These are phyloP conservation scores for Sequoiadendron giganteum DNA, from an alignment of 75 land plant genomes.

Conservation along the genomic window DNA sequence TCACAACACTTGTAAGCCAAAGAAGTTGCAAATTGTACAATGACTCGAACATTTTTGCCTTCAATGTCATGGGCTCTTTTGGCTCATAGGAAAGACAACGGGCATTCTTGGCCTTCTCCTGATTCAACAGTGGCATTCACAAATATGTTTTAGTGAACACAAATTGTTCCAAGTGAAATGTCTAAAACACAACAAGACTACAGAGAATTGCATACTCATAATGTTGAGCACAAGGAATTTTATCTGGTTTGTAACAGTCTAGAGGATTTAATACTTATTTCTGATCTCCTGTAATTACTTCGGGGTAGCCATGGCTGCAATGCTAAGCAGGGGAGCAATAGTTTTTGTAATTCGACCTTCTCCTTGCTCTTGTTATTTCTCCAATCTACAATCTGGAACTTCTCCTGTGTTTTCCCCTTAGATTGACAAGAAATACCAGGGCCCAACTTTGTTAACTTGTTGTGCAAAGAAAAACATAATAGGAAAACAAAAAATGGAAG, in stretches of 20 bases:
- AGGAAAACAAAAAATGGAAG: not conserved
- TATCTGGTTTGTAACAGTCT: no score
- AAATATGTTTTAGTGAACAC: no score
- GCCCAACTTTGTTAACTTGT: not conserved
- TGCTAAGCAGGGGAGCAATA: not conserved
- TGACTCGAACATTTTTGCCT: not conserved
- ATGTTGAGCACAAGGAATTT: no score
- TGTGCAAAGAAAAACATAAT: not conserved
- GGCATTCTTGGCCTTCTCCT: not conserved
- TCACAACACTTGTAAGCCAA: not conserved
- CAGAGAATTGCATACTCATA: not conserved
- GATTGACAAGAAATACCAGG: not conserved
- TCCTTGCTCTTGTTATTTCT: not conserved
- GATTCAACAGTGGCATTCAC: not conserved
- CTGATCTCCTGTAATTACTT: not conserved
- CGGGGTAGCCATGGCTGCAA: not conserved
- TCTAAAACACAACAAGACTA: not conserved
- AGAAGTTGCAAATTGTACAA: not conserved
- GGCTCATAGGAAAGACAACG: not conserved
- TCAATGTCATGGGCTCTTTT: not conserved
- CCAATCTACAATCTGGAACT: not conserved
- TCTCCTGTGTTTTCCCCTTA: not conserved
- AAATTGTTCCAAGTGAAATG: not conserved
- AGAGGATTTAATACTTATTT: no score
- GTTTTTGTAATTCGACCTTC: not conserved